Percentiles rank a stretch among this genome's conserved stretches.
Evolutionary conservation across 2,329 filamentous ascomycete genomes (phyloP).

Genomic region (Trichoderma hamatum): DNA sequence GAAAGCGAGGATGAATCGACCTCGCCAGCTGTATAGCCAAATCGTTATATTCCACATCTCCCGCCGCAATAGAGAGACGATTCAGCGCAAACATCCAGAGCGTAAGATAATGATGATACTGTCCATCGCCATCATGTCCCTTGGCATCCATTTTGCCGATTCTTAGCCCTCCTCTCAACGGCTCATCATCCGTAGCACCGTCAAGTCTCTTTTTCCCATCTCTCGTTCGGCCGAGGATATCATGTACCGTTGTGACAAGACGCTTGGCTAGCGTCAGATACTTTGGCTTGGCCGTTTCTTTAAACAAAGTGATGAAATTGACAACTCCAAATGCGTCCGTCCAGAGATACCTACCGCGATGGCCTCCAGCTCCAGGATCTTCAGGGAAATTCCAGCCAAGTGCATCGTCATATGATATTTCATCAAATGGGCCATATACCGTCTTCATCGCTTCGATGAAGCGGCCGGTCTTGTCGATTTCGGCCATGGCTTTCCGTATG

Average conservation of each 20-base stretch:
- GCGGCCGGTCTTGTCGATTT: conserved; percentile 24
- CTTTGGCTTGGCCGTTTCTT: conserved; percentile 39
- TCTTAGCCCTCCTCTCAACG: conserved; percentile 57
- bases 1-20: conserved; percentile 57
- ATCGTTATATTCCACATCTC: conserved; percentile 51
- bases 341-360: conserved; percentile 63
- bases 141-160: conserved; percentile 57
- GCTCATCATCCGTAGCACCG: conserved; percentile 54
- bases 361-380: conserved; percentile 52
- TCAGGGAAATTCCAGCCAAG: conserved; percentile 50
- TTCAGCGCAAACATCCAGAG: conserved; percentile 67
- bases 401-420: conserved; percentile 32
- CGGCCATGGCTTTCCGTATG: neutral
- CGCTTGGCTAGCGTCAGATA: conserved; percentile 54
- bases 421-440: conserved; percentile 43
- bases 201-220: conserved; percentile 51
- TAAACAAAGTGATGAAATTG: conserved; percentile 59
- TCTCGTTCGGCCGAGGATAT: conserved; percentile 55
- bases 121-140: conserved; percentile 58
- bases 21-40: conserved; percentile 56
- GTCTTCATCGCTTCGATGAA: conserved; percentile 44
- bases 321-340: conserved; percentile 63
- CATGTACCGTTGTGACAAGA: conserved; percentile 56
- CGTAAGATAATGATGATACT: conserved; percentile 65
- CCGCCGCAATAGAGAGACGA: conserved; percentile 52